Evolutionary conservation across 1,139 yeast species (phyloP).

Genomic region (Magnusiomyces suaveolens): DNA sequence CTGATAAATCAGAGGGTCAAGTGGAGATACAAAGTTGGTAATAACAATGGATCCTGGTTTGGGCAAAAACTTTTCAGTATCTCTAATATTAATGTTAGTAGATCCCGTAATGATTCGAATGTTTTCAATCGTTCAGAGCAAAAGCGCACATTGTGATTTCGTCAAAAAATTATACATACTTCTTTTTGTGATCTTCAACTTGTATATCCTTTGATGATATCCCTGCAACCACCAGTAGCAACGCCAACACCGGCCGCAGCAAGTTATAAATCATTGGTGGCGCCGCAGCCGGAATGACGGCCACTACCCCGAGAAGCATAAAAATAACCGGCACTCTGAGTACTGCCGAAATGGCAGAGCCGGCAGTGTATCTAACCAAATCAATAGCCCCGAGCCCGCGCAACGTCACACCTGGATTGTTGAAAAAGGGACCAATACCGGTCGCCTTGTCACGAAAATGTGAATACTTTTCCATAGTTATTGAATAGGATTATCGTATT

Average conservation of each 20-base stretch:
- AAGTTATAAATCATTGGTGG: constrained; percentile 13
- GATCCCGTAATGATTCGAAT: too few species aligned
- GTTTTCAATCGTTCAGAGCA: too few species aligned
- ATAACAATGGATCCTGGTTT: constrained; percentile 32
- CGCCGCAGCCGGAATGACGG: constrained; percentile 14
- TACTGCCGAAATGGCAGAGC: constrained; percentile 17
- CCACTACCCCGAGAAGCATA: constrained; percentile 16
- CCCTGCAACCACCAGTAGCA: constrained; percentile 17
- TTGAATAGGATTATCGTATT: not conserved
- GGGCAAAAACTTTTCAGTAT: constrained; percentile 14
- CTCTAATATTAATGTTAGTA: not conserved
- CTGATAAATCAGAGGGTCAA: constrained; percentile 32
- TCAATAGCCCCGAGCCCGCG: not conserved
- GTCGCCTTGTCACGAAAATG: constrained; percentile 36
- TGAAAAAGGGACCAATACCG: constrained; percentile 36
- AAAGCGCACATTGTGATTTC: too few species aligned
- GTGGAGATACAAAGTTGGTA: constrained; percentile 33
- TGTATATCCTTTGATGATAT: constrained; percentile 15
- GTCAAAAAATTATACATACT: too few species aligned
- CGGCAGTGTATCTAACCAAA: constrained; percentile 10
- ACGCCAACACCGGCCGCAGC: constrained; percentile 16
- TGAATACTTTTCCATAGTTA: constrained; percentile 35
- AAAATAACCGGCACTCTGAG: constrained; percentile 23
- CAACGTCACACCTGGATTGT: constrained; percentile 13
- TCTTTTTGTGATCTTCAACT: constrained; percentile 14